Evolutionary conservation across 495 filamentous ascomycete species (phyloP), one percentile per base, ranked within the genome.

Genomic region (Oidiodendron maius): DNA sequence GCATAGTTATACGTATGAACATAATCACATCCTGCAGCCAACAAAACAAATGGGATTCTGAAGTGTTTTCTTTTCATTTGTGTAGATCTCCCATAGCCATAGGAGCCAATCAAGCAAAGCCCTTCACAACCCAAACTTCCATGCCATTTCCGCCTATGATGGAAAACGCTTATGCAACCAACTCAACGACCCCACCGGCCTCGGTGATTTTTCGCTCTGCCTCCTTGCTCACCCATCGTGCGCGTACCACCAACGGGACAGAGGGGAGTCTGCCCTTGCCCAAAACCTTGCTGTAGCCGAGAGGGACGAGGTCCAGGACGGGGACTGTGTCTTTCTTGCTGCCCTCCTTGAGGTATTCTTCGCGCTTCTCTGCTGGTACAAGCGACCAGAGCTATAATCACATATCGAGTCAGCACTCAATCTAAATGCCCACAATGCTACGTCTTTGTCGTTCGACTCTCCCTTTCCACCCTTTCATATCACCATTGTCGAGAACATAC

Each of bases 161-260:
- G 32, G 20, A 52, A 50, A 47, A 36, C n/a, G 20, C 38, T 30
- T 24, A 96, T 71, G 88, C 88, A 59, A 96, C 89, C 64, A 96
- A 72, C 75, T 96, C 87, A 55, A 93, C 77, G 61, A 94, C 80
- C 66, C 90, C 89, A 68, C 90, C 90, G 66, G 87, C 87, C 64
- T 86, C 89, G 67, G 86, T 91, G 74, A 96, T 95, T 81, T 96
- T 96, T 72, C 81, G 73, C 82, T 96, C 90, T 52, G 90, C 90
- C 64, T 89, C 76, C 66, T 82, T 80, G 74, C 83, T 89, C 71
- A 96, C 81, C 70, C 85, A 94, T 61, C 90, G 72, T 53, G 90
- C 89, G 65, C 86, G 84, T 62, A 96, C 86, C 59, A 96, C 84
- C 60, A 96, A 60, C 44, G 90, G 90, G 58, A 94, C 74, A 57